Percentiles rank a stretch among this genome's conserved stretches.
phyloP scores from a whole-genome alignment of 441 rosid genomes.

The Metrosideros polymorpha region DNA sequence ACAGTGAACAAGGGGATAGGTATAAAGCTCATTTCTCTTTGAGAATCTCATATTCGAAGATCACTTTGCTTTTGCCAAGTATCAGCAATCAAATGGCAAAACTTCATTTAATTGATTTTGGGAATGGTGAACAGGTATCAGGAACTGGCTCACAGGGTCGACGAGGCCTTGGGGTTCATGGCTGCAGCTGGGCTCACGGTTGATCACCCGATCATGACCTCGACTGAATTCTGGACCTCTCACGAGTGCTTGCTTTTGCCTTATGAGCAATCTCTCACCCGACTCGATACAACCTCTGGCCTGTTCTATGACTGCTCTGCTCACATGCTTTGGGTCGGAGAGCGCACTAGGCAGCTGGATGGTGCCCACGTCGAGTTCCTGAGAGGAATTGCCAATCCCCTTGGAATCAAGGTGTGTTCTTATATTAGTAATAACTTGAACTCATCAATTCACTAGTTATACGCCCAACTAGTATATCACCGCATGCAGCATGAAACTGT shows the following conservation, averaged over 20 bases:
- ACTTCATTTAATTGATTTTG: not conserved
- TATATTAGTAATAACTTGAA: not conserved
- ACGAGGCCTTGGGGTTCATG: slow-evolving; percentile 13
- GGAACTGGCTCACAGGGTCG: slow-evolving; percentile 10
- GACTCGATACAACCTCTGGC: slow-evolving; percentile 10
- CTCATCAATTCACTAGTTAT: no score
- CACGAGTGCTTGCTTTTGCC: slow-evolving; percentile 14
- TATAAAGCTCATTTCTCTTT: not conserved
- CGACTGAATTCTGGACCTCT: slow-evolving; percentile 10
- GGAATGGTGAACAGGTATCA: not conserved
- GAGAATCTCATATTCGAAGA: not conserved
- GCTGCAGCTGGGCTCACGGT: slow-evolving; percentile 5
- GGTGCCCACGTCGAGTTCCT: slow-evolving; percentile 14
- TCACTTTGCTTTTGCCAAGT: not conserved
- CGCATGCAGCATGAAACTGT: not conserved
- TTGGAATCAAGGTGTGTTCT: slow-evolving; percentile 4
- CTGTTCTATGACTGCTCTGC: slow-evolving; percentile 11
- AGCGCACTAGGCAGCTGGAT: slow-evolving; percentile 12
- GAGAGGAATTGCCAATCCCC: slow-evolving; percentile 8
- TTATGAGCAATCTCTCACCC: slow-evolving; percentile 9
- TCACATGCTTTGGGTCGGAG: slow-evolving; percentile 12
- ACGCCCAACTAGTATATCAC: not conserved
- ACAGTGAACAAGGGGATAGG: slow-evolving; percentile 11
- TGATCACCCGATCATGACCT: slow-evolving; percentile 10
- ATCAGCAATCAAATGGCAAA: not conserved